These are phyloP conservation scores for Castanopsis chinensis DNA, from an alignment of 306 rosid species.

Conservation along the genomic window DNA sequence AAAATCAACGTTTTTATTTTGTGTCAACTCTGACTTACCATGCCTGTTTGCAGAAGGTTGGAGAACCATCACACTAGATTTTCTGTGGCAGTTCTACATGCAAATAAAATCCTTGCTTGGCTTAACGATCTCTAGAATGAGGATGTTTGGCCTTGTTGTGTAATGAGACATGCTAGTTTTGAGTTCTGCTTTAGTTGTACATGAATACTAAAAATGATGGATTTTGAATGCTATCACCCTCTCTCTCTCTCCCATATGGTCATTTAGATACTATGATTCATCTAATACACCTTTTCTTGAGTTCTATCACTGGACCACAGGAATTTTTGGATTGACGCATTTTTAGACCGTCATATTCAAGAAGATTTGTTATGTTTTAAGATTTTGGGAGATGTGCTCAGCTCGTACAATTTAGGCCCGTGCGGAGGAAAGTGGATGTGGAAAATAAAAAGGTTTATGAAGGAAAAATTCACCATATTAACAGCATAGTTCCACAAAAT, in stretches of 20 bases:
- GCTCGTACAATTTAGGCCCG: too few species aligned
- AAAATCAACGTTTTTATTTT: not conserved
- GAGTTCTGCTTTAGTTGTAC: not conserved
- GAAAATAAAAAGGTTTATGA: too few species aligned
- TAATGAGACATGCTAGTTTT: not conserved
- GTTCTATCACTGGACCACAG: not conserved
- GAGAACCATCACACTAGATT: slow-evolving; percentile 35
- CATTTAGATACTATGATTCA: too few species aligned
- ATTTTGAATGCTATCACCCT: not conserved
- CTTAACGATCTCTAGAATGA: not conserved
- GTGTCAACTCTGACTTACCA: not conserved
- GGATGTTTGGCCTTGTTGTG: not conserved
- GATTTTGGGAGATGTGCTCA: not conserved
- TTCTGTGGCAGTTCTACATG: slow-evolving; percentile 1
- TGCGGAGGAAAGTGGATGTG: too few species aligned
- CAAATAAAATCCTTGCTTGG: slow-evolving; percentile 4
- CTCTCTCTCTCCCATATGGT: not conserved
- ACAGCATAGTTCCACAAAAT: too few species aligned
- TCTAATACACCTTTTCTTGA: not conserved
- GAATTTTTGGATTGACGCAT: not conserved
- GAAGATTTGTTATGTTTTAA: not conserved
- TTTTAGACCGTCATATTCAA: not conserved
- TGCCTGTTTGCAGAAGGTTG: slow-evolving; percentile 49
- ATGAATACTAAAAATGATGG: not conserved
- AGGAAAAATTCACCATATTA: too few species aligned